Base-by-base conservation (phyloP, 2,329 filamentous ascomycete species). In the Penicillium sp. region DNA sequence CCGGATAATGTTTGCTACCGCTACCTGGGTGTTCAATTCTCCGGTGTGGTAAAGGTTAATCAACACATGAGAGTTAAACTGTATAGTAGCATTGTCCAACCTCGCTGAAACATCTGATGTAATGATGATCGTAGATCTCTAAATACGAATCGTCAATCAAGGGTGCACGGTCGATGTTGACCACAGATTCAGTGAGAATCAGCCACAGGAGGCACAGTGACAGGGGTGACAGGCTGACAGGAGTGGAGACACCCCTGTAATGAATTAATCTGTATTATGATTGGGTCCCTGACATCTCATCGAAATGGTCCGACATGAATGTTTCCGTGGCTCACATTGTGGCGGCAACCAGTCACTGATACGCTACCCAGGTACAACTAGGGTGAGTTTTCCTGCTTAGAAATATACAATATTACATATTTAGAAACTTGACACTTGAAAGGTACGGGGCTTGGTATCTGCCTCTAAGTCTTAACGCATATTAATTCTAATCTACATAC, bases 141-240 rank as follows among this genome's bases (percentile, higher is more conserved):
- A 27, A 27, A 12, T 15, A 31, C 15, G 42, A 20, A 24, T 27
- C 38, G 6, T 15, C 38, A 27, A 27, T 40, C 38, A 24, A 43
- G 25, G 24, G 35, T 50, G 31, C 45, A 49, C 29, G n/a, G 20
- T 44, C 47, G 46, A 50, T 46, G 33, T 38, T 12, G 10, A 29
- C 28, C 28, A 29, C 27, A 10, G 8, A 9, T 28, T 18, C 6
- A 3, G 3, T 29, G 10, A 29, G 9, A 29, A 29, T 29, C 44
- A 55, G 52, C 56, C 52, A 55, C 54, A 45, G 25, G 46, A 55
- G 52, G 54, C 52, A 55, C 54, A 45, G 20, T 8, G 45, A 52
- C 53, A 51, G 37, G 44, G 32, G 42, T 48, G 55, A 57, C 49
- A 53, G 40, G 18, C 24, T 46, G 28, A 51, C 31, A 49, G 20